Conservation (phyloP, 1,139 yeast genomes). For the Geotrichum restrictum region DNA sequence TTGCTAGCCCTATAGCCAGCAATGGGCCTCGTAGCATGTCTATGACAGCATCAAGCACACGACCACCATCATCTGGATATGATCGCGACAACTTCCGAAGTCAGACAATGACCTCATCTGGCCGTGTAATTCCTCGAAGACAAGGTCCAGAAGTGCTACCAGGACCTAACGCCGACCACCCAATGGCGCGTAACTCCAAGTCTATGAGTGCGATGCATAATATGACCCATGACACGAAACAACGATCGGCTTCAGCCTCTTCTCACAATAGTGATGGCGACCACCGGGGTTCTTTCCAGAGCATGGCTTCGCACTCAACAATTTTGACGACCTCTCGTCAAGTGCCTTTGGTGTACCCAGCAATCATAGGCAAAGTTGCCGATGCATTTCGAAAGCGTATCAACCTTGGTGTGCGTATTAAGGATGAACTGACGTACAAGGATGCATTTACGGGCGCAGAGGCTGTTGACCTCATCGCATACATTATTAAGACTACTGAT, state of each 20-base stretch:
- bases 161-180: not conserved
- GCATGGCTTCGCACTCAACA: constrained; percentile 33
- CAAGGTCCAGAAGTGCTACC: constrained; percentile 25
- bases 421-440: constrained; percentile 91
- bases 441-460: constrained; percentile 93
- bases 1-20: constrained; percentile 1
- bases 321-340: constrained; percentile 46
- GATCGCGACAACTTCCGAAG: constrained; percentile 25
- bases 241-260: constrained; percentile 27
- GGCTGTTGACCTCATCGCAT: constrained; percentile 84
- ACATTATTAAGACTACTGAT: constrained; percentile 83
- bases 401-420: constrained; percentile 71
- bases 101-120: constrained; percentile 32
- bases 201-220: constrained; percentile 7
- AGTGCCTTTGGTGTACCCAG: constrained; percentile 79
- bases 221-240: constrained; percentile 1
- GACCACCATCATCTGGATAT: constrained; percentile 8
- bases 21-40: constrained; percentile 28
- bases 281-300: constrained; percentile 23
- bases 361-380: constrained; percentile 81
- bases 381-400: constrained; percentile 68
- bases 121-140: constrained; percentile 35
- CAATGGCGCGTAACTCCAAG: constrained; percentile 13
- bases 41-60: constrained; percentile 23
- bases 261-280: constrained; percentile 16